Evolutionary conservation across 2,329 filamentous ascomycete species (phyloP).

Genomic region (Orbilia blumenaviensis): DNA sequence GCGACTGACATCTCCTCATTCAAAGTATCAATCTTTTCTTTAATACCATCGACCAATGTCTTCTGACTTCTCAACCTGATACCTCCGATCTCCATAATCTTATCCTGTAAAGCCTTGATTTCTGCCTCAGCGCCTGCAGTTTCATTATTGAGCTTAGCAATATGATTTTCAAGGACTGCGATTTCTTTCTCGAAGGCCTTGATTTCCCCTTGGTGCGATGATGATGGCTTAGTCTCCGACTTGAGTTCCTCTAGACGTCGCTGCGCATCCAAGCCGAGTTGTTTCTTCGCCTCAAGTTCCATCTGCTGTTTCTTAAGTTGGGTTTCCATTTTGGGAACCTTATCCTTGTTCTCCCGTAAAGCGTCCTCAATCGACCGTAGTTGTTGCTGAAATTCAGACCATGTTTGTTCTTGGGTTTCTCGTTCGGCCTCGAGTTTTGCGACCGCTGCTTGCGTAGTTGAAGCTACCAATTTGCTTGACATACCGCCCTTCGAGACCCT

Average conservation of each 20-base stretch:
- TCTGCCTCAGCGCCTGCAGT: slow-evolving; percentile 91
- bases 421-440: slow-evolving; percentile 85
- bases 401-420: slow-evolving; percentile 82
- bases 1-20: slow-evolving; percentile 84
- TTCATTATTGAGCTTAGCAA: slow-evolving; percentile 80
- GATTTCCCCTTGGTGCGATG: slow-evolving; percentile 81
- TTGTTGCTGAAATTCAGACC: slow-evolving; percentile 83
- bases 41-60: slow-evolving; percentile 86
- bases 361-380: slow-evolving; percentile 80
- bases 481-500: slow-evolving; percentile 91
- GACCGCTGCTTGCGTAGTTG: slow-evolving; percentile 88
- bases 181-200: slow-evolving; percentile 82
- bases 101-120: slow-evolving; percentile 90
- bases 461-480: slow-evolving; percentile 93
- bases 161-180: slow-evolving; percentile 75
- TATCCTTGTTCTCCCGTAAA: slow-evolving; percentile 75
- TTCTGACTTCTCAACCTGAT: slow-evolving; percentile 90
- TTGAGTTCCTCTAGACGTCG: slow-evolving; percentile 85
- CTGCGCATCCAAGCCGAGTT: slow-evolving; percentile 83
- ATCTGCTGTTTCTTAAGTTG: slow-evolving; percentile 89
- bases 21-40: slow-evolving; percentile 82
- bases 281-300: slow-evolving; percentile 85
- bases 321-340: slow-evolving; percentile 85
- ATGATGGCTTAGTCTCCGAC: slow-evolving; percentile 63
- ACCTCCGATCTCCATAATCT: slow-evolving; percentile 98